Evolutionary conservation across 805 yeast species (phyloP), one percentile per base, ranked within the genome.

Genomic region (Saccharomycodes ludwigii): DNA sequence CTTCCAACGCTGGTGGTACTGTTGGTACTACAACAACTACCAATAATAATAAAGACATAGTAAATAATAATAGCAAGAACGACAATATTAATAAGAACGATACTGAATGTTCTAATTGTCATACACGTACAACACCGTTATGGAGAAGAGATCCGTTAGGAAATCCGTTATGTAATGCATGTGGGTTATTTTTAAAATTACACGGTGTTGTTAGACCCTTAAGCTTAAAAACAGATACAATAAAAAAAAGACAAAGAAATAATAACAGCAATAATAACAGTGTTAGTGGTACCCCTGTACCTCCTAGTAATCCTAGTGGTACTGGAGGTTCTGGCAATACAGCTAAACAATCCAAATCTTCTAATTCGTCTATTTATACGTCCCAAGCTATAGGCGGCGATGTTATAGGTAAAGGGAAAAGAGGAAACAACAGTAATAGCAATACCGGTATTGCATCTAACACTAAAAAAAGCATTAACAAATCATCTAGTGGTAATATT

Each of bases 91-190:
- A 29, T 24, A 38, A 36, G 12, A 32, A 35, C 14, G 45, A 39
- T 18, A 63, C 61, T 2, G 61, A 59, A 27, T 86, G 97, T 55
- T 73, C 86, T 15, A 88, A 86, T 55, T 86, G 97, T 54, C 76
- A 75, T 41, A 86, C 97, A 0, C 71, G 66, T 40, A 85, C 88
- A 8, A 86, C 97, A 0, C 97, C 97, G 2, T 54, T 88, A 18
- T 88, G 97, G 97, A 64, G 97, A 44, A 66, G 95, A 33, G 84
- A 84, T 47, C 80, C 94, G 0, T 76, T 74, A 37, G 96, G 96
- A 1, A 76, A 81, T 46, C 91, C 95, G 0, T 59, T 88, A 39
- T 86, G 97, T 56, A 86, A 86, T 54, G 97, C 97, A 0, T 86
- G 97, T 59, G 97, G 97, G 0, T 61, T 88, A 40, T 86, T 86